Evolutionary conservation across 1,139 yeast species (phyloP).

Genomic region (Blastobotrys buckinghamii): DNA sequence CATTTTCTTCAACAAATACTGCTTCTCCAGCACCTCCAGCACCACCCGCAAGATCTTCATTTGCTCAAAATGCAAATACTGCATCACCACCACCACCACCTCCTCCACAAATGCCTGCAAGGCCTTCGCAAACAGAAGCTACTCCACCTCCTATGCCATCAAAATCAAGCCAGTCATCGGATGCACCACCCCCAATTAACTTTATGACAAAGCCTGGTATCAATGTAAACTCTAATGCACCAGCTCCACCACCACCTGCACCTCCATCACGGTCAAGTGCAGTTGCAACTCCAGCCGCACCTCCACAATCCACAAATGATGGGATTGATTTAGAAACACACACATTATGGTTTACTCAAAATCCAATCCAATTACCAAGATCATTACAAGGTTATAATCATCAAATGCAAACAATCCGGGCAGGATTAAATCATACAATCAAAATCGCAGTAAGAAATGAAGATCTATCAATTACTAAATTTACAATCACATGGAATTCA

Average conservation of each 20-base stretch:
- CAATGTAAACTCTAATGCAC: slow-evolving; percentile 6
- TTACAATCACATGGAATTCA: slow-evolving; percentile 44
- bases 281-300: slow-evolving; percentile 3
- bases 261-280: not conserved
- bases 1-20: not conserved
- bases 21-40: not conserved
- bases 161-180: not conserved
- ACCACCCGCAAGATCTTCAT: not conserved
- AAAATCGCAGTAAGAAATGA: slow-evolving; percentile 37
- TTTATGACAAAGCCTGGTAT: slow-evolving; percentile 7
- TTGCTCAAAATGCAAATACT: not conserved
- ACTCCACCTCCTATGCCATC: not conserved
- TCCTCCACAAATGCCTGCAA: not conserved
- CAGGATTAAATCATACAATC: slow-evolving; percentile 20
- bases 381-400: slow-evolving; percentile 23
- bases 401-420: slow-evolving; percentile 15
- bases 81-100: not conserved
- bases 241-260: slow-evolving; percentile 1
- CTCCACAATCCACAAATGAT: slow-evolving; percentile 2
- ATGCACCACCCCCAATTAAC: slow-evolving; percentile 8
- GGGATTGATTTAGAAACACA: slow-evolving; percentile 24
- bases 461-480: slow-evolving; percentile 47
- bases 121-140: not conserved
- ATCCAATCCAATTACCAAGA: slow-evolving; percentile 23
- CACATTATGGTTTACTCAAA: slow-evolving; percentile 26